Evolutionary conservation across 306 rosid species (phyloP).

Genomic region (Prinsepia uniflora): DNA sequence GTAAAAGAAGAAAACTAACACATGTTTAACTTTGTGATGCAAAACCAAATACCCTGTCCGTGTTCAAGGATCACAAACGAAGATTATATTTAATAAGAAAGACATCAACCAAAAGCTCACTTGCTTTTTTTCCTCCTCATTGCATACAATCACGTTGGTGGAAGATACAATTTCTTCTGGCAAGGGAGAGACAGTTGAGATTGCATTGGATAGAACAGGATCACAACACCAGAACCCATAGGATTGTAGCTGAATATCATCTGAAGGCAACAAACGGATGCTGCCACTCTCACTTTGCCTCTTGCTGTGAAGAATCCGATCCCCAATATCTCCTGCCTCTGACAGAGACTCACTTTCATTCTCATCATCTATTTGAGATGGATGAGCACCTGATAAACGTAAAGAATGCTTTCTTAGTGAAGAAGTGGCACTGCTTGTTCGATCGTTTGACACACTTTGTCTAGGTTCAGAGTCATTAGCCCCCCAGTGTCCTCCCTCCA

Average conservation of each 20-base stretch:
- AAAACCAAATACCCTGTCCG: neutral
- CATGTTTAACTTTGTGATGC: neutral
- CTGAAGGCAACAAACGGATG: slow-evolving; percentile 30
- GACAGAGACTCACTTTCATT: slow-evolving; percentile 52
- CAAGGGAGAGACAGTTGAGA: slow-evolving; percentile 37
- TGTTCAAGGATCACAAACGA: neutral
- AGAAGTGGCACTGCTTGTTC: slow-evolving; percentile 37
- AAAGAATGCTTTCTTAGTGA: slow-evolving; percentile 52
- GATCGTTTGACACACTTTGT: slow-evolving; percentile 26
- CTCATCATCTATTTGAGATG: slow-evolving; percentile 34
- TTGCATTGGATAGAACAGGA: slow-evolving; percentile 11
- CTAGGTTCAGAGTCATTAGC: slow-evolving; percentile 16
- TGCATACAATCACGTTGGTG: slow-evolving; percentile 24
- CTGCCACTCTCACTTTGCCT: slow-evolving; percentile 47
- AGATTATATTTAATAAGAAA: neutral
- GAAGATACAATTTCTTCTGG: slow-evolving; percentile 33
- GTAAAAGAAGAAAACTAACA: neutral
- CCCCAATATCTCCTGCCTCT: slow-evolving; percentile 91
- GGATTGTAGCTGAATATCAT: slow-evolving; percentile 31
- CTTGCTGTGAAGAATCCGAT: slow-evolving; percentile 59
- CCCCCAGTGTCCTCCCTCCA: slow-evolving; percentile 24
- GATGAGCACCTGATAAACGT: slow-evolving; percentile 39
- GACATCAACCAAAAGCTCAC: slow-evolving; percentile 36
- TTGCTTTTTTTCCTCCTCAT: slow-evolving; percentile 35
- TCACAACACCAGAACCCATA: slow-evolving; percentile 19